phyloP scores from a whole-genome alignment of 345 rosid genomes.

The Acer campestre region DNA sequence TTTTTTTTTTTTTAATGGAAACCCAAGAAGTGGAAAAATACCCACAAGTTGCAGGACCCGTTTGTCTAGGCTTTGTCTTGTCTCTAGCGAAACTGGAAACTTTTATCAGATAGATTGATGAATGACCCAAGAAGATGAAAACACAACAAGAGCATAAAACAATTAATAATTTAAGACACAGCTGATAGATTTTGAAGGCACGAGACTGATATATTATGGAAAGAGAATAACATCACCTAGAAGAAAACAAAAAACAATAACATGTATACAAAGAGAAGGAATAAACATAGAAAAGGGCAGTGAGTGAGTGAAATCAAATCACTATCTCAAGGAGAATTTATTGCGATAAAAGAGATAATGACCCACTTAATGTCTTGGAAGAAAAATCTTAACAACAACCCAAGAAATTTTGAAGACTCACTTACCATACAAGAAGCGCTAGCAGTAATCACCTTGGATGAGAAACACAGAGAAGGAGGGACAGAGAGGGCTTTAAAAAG shows the following conservation, averaged over 20 bases:
- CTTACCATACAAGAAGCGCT: constrained; percentile 22
- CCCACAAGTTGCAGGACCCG: constrained; percentile 60
- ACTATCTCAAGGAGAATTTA: constrained; percentile 53
- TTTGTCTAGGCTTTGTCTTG: constrained; percentile 39
- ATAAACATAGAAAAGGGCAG: constrained; percentile 93
- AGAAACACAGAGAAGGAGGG: constrained; percentile 5
- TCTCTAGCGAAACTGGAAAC: constrained; percentile 46
- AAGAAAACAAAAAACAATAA: constrained; percentile 44
- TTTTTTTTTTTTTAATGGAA: not conserved
- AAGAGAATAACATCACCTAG: constrained; percentile 41
- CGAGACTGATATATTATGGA: constrained; percentile 21
- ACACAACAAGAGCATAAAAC: constrained; percentile 32
- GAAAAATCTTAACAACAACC: not conserved
- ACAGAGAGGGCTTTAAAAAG: constrained; percentile 21
- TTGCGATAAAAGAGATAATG: constrained; percentile 22
- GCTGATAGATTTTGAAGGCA: constrained; percentile 28
- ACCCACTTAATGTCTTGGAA: constrained; percentile 25
- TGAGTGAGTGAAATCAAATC: constrained; percentile 43
- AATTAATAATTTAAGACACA: constrained; percentile 8
- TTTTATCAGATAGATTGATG: constrained; percentile 14
- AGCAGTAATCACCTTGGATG: constrained; percentile 7
- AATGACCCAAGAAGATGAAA: constrained; percentile 61
- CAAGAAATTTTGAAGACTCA: constrained; percentile 32
- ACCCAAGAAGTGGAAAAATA: constrained; percentile 34
- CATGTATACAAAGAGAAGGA: constrained; percentile 70